Evolutionary conservation across 2,329 filamentous ascomycete genomes (phyloP), one percentile per base, ranked within the genome.

Genomic region (Aspergillus cejpii): DNA sequence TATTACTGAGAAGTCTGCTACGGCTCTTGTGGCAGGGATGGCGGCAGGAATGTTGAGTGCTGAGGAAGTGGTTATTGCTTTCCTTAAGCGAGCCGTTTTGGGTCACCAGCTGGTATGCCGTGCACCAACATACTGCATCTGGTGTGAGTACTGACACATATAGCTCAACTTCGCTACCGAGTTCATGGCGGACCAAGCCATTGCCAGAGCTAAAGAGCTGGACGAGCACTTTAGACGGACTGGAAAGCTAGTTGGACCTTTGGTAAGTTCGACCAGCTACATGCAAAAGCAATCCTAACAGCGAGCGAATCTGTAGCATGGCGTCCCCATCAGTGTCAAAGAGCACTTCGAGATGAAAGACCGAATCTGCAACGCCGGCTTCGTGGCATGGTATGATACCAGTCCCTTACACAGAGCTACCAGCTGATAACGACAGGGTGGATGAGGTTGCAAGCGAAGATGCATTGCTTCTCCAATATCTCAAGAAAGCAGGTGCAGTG

Each of bases 301-400:
- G 6, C 29, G 38, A 36, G 28, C 33, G 10, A 20, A 26, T 28
- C 24, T 12, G 2, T 39, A 53, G 48, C 78, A 78, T 53, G 78
- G 76, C 0, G 60, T 81, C 5, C 78, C 78, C 0, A 72, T 81
- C 41, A 75, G 70, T 33, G 61, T 80, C 3, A 84, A 83, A 53
- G 80, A 84, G 42, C 78, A 79, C 11, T 79, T 83, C 57, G 74
- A 79, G 7, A 67, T 83, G 21, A 74, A 75, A 44, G 77, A 75
- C 1, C 62, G 52, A 19, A 63, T 58, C 1, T 63, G 60, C 43
- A 63, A 66, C 33, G 63, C 58, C 2, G 65, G 63, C 23, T 69
- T 62, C 37, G 61, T 63, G 2, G 59, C 63, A 21, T 68, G 58
- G 64, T 65, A 45, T 11, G 51, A 27, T 20, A 10, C 37, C 11